phyloP scores from a whole-genome alignment of 1,284 basidiomycete genomes.

The Leccinum ponderosum region DNA sequence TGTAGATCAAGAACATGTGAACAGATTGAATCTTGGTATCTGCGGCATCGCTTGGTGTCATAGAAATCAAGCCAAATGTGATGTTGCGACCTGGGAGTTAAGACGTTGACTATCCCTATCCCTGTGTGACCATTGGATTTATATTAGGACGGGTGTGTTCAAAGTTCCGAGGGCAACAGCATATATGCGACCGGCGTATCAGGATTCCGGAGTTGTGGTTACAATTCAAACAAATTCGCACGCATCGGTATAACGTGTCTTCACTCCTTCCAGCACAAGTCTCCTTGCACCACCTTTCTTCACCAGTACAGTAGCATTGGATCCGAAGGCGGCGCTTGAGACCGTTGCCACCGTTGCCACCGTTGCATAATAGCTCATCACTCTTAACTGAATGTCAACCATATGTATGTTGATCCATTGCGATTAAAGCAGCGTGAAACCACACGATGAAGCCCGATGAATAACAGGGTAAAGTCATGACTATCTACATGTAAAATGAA shows the following conservation, averaged over 20 bases:
- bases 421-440: background rate
- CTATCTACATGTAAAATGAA: conserved; percentile 10
- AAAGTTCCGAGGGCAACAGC: background rate
- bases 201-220: background rate
- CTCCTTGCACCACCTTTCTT: background rate
- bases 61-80: background rate
- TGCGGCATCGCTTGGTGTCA: background rate
- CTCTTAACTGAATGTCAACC: background rate
- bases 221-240: background rate
- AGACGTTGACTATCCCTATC: background rate
- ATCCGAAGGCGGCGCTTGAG: background rate
- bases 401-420: background rate
- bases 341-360: background rate
- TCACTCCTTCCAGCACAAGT: background rate
- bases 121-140: background rate
- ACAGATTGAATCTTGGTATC: background rate
- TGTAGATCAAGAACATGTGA: background rate
- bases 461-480: background rate
- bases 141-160: background rate
- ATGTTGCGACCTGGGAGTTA: background rate
- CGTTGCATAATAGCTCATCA: background rate
- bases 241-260: background rate
- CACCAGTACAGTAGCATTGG: background rate
- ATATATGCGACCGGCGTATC: background rate
- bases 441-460: background rate